Evolutionary conservation across 257 asterid species (phyloP), one percentile per base, ranked within the genome.

Genomic region (Penstemon barbatus): DNA sequence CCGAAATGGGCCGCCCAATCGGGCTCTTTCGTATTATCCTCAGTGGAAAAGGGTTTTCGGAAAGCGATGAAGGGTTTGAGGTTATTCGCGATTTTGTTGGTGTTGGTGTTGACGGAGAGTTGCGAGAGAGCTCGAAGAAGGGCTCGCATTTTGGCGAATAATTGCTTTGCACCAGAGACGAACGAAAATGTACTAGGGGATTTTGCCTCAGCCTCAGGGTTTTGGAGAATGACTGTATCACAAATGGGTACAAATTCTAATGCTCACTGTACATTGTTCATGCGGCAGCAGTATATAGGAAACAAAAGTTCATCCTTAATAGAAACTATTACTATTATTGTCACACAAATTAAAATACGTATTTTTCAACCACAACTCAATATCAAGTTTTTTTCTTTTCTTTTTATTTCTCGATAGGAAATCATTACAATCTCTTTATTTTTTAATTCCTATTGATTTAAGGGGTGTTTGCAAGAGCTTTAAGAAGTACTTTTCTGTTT

Each of bases 1-100:
- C 92, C 89, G 49, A 84, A 87, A 75, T 66, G 71, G 61, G 77
- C 49, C 15, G 68, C 77, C 94, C 89, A 85, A 80, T 79, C 84
- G 38, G 74, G 63, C 9, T 61, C 84, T 37, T 57, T 70, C 13
- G 9, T 19, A 45, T 12, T n/a, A 38, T 45, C 40, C 58, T 62
- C 63, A 52, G 91, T 72, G 15, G 92, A 89, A 63, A 78, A 81
- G 49, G 74, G 72, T 25, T 74, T 81, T 6, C 71, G 63, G 10
- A 75, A 65, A 52, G 74, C 59, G 59, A 75, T 67, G 10, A 41
- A 63, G 50, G 74, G 73, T 4, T 77, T 10, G 44, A 65, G 59
- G 58, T 57, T 73, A 43, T 48, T 48, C 9, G 71, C 41, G 38
- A 66, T 13, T 49, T 56, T 25, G 33, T 25, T 66, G 9, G 66